Base-by-base conservation (phyloP, 2,329 filamentous ascomycete species). In the Fusarium nelsonii region DNA sequence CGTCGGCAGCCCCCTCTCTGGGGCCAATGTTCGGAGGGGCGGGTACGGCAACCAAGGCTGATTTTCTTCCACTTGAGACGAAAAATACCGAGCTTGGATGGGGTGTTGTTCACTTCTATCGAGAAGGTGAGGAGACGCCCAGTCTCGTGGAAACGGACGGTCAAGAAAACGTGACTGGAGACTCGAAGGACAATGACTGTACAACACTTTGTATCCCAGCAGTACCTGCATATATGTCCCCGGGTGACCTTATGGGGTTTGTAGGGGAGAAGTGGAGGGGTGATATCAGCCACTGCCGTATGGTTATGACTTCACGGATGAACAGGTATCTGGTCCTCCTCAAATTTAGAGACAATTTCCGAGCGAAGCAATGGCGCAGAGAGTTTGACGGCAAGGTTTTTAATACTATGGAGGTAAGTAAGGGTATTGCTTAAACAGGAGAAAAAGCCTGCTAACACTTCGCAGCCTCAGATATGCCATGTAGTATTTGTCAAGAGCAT, bases 261-360 rank as follows among this genome's bases (percentile, higher is more conserved):
- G 88, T 98, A 8, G 96, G 96, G 5, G 92, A 97, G 77, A 89
- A 90, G 76, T 97, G 95, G 78, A 88, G 92, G 77, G 88, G 92
- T 60, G 88, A 94, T 63, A 93, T 99, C 61, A 96, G 91, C 73
- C 96, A 99, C 81, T 97, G 97, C 77, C 87, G 96, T 54, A 93
- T 99, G 88, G 92, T 99, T 58, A 90, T 94, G 84, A 98, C 96
- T 2, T 92, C 91, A 55, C 87, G 90, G 68, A 90, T 93, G 78
- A 97, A 97, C 79, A 89, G 94, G 65, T 98, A 98, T 81, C 92
- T 99, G 84, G 95, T 97, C 28, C 84, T 99, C 65, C 92, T 99
- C 87, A 97, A 97, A 81, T 97, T 98, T 77, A 87, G 93, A 48
- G 90, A 91, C 69, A 87, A 87, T 32, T 88, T 87, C 74, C 88